A percentile compares a stretch with the other conserved stretches of the same genome.
phyloP scores from a whole-genome alignment of 345 rosid species.

The Jatropha curcas region DNA sequence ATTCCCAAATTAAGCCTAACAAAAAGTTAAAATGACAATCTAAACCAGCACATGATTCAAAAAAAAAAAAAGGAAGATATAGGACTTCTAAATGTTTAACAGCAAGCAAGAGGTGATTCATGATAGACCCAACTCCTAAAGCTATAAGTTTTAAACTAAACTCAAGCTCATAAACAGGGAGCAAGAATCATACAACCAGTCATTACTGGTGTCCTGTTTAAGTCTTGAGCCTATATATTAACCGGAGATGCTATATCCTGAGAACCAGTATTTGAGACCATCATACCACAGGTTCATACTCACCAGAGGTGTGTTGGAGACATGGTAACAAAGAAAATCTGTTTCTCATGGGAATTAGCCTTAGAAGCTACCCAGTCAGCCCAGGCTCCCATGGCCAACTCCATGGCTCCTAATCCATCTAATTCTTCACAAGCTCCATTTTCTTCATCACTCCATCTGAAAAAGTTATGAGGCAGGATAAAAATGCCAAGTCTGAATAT shows the following conservation, averaged over 20 bases:
- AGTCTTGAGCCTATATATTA: background rate
- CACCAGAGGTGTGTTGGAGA: slow-evolving; percentile 92
- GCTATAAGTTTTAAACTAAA: background rate
- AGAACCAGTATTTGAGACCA: background rate
- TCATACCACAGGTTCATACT: slow-evolving; percentile 12
- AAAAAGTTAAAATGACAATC: background rate
- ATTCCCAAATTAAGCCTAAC: background rate
- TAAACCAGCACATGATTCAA: background rate
- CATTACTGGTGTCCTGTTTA: background rate
- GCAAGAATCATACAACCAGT: background rate
- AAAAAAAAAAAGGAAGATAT: background rate
- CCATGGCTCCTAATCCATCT: slow-evolving; percentile 76
- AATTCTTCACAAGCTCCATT: slow-evolving; percentile 76
- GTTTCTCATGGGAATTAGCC: slow-evolving; percentile 49
- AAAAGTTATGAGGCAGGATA: slow-evolving; percentile 16
- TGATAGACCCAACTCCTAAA: background rate
- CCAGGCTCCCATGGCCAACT: slow-evolving; percentile 90
- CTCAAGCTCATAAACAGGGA: background rate
- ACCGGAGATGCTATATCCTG: background rate
- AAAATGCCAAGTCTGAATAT: background rate
- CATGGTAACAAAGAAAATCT: slow-evolving; percentile 83
- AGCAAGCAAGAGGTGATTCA: background rate
- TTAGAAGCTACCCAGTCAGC: slow-evolving; percentile 77
- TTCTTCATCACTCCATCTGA: slow-evolving; percentile 81
- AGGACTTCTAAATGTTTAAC: background rate